A percentile compares a stretch with the other conserved stretches of the same genome.
Evolutionary conservation across 2,329 filamentous ascomycete genomes (phyloP).

Genomic region (Immersiporthe knoxdaviesiana): DNA sequence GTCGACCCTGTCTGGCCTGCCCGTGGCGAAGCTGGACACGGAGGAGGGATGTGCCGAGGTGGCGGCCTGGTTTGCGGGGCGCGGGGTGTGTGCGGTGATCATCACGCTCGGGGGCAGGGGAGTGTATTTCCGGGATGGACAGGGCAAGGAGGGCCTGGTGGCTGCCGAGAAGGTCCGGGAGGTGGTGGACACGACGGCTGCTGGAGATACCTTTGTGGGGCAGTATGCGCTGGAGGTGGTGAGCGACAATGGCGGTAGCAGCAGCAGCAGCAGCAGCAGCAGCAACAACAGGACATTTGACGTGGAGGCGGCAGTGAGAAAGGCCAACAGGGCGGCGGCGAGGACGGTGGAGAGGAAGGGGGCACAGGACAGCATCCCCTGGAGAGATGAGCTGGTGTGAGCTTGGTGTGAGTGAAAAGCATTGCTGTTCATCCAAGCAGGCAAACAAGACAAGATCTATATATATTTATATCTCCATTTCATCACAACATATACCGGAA

Average conservation of each 20-base stretch:
- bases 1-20: constrained; percentile 65
- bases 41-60: constrained; percentile 51
- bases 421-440: not conserved
- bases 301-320: constrained; percentile 61
- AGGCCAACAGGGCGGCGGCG: constrained; percentile 65
- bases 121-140: constrained; percentile 63
- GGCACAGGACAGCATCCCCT: constrained; percentile 70
- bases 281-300: constrained; percentile 44
- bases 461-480: not conserved
- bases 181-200: constrained; percentile 91
- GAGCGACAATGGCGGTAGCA: constrained; percentile 36
- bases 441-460: not conserved
- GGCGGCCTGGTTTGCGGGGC: constrained; percentile 63
- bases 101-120: constrained; percentile 84
- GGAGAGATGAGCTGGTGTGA: constrained; percentile 52
- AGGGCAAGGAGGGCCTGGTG: constrained; percentile 49
- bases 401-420: constrained; percentile 7
- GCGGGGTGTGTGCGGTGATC: constrained; percentile 76
- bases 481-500: constrained; percentile 54
- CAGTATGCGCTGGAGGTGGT: constrained; percentile 79
- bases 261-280: constrained; percentile 17
- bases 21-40: constrained; percentile 53
- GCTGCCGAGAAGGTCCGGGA: constrained; percentile 65
- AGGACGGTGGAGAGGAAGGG: constrained; percentile 68
- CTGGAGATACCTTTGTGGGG: constrained; percentile 93